Conservation (phyloP, 306 rosid genomes). For the Phaseolus lunatus region DNA sequence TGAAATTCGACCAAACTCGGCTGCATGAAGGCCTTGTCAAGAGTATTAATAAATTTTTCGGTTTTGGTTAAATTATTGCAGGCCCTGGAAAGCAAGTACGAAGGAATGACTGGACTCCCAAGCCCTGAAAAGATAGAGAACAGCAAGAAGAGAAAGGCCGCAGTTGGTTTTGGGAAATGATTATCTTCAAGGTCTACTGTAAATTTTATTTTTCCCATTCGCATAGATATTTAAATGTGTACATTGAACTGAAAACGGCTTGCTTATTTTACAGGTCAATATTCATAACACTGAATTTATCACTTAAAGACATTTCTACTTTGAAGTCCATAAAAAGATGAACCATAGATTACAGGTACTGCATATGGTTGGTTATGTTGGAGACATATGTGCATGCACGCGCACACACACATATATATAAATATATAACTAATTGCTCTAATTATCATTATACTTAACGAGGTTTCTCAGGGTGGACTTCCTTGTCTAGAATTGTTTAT, state of each 20-base stretch:
- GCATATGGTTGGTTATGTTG: constrained; percentile 34
- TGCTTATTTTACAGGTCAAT: not conserved
- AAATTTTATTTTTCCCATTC: constrained; percentile 26
- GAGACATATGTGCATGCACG: not conserved
- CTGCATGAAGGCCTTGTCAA: not conserved
- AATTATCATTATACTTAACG: not conserved
- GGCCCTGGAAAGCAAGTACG: constrained; percentile 84
- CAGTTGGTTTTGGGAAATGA: constrained; percentile 82
- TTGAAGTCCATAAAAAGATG: not conserved
- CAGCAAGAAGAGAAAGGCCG: constrained; percentile 55
- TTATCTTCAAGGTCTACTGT: constrained; percentile 45
- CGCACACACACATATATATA: too few relatives aligned
- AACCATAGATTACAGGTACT: constrained; percentile 21
- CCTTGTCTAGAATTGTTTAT: not conserved
- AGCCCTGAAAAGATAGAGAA: constrained; percentile 85
- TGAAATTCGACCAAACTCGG: not conserved
- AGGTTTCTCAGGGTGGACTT: not conserved
- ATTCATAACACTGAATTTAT: too few relatives aligned
- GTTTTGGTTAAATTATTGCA: constrained; percentile 47
- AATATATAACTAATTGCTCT: not conserved
- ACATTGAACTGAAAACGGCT: constrained; percentile 12
- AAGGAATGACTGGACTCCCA: constrained; percentile 64
- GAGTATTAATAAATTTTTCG: constrained; percentile 8
- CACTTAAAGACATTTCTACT: not conserved
- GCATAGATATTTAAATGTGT: not conserved